phyloP scores from a whole-genome alignment of 2,329 filamentous ascomycete species.

The Hirsutella minnesotensis region DNA sequence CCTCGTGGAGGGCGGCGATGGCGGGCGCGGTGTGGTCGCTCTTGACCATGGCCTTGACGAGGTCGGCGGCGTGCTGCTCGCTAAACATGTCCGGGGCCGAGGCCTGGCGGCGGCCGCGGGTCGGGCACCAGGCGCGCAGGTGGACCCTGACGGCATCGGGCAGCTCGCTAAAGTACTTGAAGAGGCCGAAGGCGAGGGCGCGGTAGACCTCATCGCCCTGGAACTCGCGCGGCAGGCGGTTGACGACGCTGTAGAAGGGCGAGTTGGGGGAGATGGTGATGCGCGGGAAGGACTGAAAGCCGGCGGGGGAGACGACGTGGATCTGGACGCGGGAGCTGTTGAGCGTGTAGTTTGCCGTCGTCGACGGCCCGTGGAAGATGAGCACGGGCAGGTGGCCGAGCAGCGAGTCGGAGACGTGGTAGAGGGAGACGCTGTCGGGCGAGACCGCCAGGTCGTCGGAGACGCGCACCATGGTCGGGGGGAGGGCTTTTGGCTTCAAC shows the following conservation, averaged over 20 bases:
- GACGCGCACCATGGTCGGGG: constrained; percentile 67
- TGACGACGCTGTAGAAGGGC: constrained; percentile 80
- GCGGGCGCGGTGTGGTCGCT: constrained; percentile 68
- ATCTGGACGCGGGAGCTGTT: constrained; percentile 91
- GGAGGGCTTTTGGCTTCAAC: constrained; percentile 10
- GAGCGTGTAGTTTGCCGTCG: constrained; percentile 73
- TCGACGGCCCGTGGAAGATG: constrained; percentile 85
- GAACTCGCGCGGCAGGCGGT: constrained; percentile 80
- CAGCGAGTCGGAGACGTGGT: constrained; percentile 76
- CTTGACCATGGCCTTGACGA: constrained; percentile 74
- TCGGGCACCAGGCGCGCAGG: constrained; percentile 48
- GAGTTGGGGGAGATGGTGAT: constrained; percentile 90
- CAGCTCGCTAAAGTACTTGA: constrained; percentile 89
- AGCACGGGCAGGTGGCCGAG: constrained; percentile 73
- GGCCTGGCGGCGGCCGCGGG: constrained; percentile 45
- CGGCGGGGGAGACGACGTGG: constrained; percentile 82
- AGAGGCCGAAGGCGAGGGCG: constrained; percentile 80
- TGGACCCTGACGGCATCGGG: constrained; percentile 63
- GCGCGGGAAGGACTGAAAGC: constrained; percentile 79
- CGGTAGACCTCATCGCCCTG: constrained; percentile 92
- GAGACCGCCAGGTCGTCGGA: constrained; percentile 68
- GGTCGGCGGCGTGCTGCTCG: constrained; percentile 83
- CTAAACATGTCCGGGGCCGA: constrained; percentile 64
- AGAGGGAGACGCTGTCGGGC: constrained; percentile 72
- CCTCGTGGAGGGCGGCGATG: constrained; percentile 59